Base-by-base conservation (phyloP, 371 early-diverging fungal species). In the Haplosporangium sp. region DNA sequence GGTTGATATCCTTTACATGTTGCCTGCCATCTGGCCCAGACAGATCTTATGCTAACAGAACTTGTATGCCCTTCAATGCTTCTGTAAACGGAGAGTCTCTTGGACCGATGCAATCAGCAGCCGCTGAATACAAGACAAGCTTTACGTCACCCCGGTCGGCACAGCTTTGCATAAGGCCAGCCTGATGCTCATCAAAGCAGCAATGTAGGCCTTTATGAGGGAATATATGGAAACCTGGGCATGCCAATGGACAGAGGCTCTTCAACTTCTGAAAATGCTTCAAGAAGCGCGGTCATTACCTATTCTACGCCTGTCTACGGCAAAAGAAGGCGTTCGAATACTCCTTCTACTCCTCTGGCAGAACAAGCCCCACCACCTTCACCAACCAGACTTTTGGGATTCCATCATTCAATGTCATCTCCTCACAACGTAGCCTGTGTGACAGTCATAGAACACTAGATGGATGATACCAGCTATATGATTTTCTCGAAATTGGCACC, bases 281-380 rank as follows among this genome's bases (percentile, higher is more conserved):
- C 8, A 53, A 10, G 51, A 21, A 14, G 51, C 51, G 51, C 3
- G 6, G 51, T 6, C 51, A 51, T 10, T 51, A 4, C 29, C 29
- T 20, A 14, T 51, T 37, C 41, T 12, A 42, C 43, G 16, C 41
- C 57, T 18, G 11, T 9, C 42, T 41, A 18, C 18, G 42, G 41
- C 57, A 56, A 56, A 56, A 56, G 57, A 43, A 0, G 43, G 14
- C 42, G 16, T 6, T 41, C 18, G 1, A 56, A 56, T 6, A 56
- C 42, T 13, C 43, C 57, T 36, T 53, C 54, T 18, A n/a, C 56
- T 8, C 41, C 56, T 41, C 38, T 42, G 16, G 56, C 38, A 40
- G 41, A 5, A 36, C 14, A 16, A n/a, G n/a, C n/a, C 8, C 41
- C 7, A 56, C 41, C 42, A 18, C 42, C 42, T 2, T 20, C 11